phyloP scores from a whole-genome alignment of 768 basidiomycete genomes.

The Krasilnikovozyma curviuscula region DNA sequence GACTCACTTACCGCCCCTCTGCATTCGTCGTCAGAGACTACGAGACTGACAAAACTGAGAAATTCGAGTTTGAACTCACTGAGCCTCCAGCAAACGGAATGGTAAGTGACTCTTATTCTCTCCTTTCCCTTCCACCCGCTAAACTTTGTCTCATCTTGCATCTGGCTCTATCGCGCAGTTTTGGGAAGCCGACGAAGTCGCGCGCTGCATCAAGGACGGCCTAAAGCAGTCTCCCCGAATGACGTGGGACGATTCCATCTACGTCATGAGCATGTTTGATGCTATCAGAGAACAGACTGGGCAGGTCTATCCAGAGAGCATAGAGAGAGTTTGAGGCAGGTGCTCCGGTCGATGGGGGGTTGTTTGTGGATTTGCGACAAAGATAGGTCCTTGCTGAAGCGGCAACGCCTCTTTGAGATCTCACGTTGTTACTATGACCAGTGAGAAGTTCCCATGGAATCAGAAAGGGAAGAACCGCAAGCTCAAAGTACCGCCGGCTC shows the following conservation, averaged over 20 bases:
- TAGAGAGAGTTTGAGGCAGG: constrained; percentile 10
- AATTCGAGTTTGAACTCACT: not conserved
- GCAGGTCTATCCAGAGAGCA: not conserved
- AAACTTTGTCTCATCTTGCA: not conserved
- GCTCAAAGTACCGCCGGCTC: too few relatives aligned
- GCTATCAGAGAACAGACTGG: constrained; percentile 2
- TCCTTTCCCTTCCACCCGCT: not conserved
- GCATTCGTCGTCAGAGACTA: not conserved
- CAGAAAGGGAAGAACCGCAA: too few relatives aligned
- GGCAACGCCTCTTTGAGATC: too few relatives aligned
- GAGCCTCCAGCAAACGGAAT: constrained; percentile 1
- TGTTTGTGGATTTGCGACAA: too few relatives aligned
- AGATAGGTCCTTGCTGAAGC: too few relatives aligned
- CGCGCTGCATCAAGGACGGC: constrained; percentile 3
- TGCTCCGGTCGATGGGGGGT: too few relatives aligned
- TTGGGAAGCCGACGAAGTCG: constrained; percentile 9
- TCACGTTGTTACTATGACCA: too few relatives aligned
- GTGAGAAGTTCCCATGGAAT: too few relatives aligned
- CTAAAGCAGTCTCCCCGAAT: constrained; percentile 2
- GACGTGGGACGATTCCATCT: not conserved
- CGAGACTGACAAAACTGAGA: constrained; percentile 2
- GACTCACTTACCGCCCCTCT: too few relatives aligned
- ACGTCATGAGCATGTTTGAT: constrained; percentile 7
- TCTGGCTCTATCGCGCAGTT: not conserved
- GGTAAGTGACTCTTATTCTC: not conserved